These are phyloP conservation scores for Stagonosporopsis tanaceti DNA, from an alignment of 2,329 filamentous ascomycete genomes.

Conservation along the genomic window DNA sequence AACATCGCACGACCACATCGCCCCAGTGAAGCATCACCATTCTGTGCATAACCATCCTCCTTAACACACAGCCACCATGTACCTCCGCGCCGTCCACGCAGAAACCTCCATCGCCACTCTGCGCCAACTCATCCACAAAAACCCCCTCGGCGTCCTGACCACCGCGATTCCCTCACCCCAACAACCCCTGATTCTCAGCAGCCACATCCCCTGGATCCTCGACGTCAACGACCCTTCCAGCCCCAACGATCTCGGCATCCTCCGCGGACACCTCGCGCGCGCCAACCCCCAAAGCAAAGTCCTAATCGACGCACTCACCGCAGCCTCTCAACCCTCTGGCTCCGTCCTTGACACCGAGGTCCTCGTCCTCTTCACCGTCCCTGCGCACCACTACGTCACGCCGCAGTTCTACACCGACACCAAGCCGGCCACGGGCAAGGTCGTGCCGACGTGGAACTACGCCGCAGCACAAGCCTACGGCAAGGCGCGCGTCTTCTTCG, in stretches of 20 bases:
- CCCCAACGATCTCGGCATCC: conserved; percentile 55
- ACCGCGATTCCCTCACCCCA: conserved; percentile 60
- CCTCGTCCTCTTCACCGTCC: conserved; percentile 67
- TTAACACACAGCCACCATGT: conserved; percentile 56
- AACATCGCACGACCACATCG: neutral
- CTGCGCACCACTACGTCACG: conserved; percentile 70
- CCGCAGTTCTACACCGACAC: conserved; percentile 70
- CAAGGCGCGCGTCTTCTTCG: conserved; percentile 62
- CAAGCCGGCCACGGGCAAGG: conserved; percentile 70
- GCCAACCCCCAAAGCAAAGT: conserved; percentile 70
- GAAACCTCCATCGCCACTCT: conserved; percentile 61
- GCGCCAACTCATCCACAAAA: conserved; percentile 61
- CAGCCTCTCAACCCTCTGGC: conserved; percentile 6
- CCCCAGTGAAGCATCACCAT: neutral
- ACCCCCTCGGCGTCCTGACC: conserved; percentile 69
- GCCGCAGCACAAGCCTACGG: conserved; percentile 71
- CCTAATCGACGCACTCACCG: conserved; percentile 62
- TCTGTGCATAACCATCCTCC: too few species aligned
- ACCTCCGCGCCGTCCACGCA: conserved; percentile 56
- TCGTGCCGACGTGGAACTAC: conserved; percentile 77
- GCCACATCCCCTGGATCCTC: conserved; percentile 38
- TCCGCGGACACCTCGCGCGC: conserved; percentile 70
- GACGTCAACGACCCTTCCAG: conserved; percentile 48
- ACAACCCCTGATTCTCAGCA: conserved; percentile 32
- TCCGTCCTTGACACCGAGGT: conserved; percentile 61